phyloP scores from a whole-genome alignment of 179 eudicot species.

The Pouteria campechiana region DNA sequence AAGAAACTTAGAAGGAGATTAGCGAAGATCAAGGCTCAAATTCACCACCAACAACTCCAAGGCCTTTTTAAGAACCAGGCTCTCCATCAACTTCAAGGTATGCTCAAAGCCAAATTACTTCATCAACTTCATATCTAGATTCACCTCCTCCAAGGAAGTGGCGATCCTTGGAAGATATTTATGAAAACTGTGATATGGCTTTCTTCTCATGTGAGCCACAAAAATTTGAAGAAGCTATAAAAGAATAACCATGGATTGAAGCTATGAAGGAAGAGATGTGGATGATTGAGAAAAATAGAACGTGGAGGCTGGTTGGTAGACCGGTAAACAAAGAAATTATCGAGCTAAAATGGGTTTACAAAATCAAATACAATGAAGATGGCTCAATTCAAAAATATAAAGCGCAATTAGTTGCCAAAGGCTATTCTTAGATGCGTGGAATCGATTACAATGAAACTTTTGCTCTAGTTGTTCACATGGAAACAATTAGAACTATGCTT shows the following conservation, averaged over 20 bases:
- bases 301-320: not conserved
- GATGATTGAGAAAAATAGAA: not conserved
- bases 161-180: not conserved
- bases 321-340: not conserved
- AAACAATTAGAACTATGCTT: not conserved
- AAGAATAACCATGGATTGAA: not conserved
- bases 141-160: not conserved
- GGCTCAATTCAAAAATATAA: not conserved
- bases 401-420: not conserved
- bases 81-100: too few species aligned
- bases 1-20: too few species aligned
- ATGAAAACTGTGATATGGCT: not conserved
- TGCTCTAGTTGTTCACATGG: not conserved
- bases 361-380: slow-evolving; percentile 1
- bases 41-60: not conserved
- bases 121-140: too few species aligned
- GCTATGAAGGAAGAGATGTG: not conserved
- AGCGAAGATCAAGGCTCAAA: not conserved
- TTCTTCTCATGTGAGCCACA: not conserved
- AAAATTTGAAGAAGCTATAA: not conserved
- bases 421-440: not conserved
- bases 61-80: not conserved
- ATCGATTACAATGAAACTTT: not conserved
- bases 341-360: not conserved
- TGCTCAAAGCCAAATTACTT: too few species aligned